Base-by-base conservation (phyloP, 139 green algal species). In the Coelastrella sp. region DNA sequence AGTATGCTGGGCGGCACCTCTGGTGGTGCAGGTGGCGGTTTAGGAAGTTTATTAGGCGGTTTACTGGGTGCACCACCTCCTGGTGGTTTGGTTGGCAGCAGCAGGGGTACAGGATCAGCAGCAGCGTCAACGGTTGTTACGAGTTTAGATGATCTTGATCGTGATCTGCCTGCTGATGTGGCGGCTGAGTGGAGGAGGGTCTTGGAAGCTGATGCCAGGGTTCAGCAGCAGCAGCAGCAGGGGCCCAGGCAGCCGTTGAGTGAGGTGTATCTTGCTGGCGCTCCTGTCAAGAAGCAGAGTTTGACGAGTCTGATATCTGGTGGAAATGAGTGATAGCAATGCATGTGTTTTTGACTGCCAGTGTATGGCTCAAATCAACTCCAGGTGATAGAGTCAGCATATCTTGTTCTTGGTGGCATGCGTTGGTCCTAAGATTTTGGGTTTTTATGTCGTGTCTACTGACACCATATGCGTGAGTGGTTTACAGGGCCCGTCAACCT, bases 1-100 rank as follows among this genome's bases (percentile, higher is more conserved):
- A 38, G 84, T 19, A 43, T 92, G 83, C 38, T 88, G 23, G 88
- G 64, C 27, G 84, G 77, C 2, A n/a, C n/a, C n/a, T n/a, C n/a
- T n/a, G 81, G 82, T 21, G 88, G 67, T 30, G 87, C 63, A 9
- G 81, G 48, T 5, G 81, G 81, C 32, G 66, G 67, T 21, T 68
- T 88, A 25, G 85, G 88, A 51, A 17, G 75, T 57, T 43, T 89
- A 15, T 32, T 91, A 6, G 63, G 80, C 45, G 88, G 80, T 25
- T 43, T 87, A 64, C 63, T 85, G 38, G 80, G 80, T 19, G 59
- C 45, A 5, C 25, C n/a, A 5, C 43, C 79, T 0, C 79, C 62
- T 45, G 57, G 59, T 75, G 79, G 63, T 38, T 4, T 41, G n/a
- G n/a, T n/a, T n/a, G n/a, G n/a, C n/a, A n/a, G n/a, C n/a, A n/a